Conservation (phyloP, 2,329 filamentous ascomycete genomes). For the Exophiala aquamarina region DNA sequence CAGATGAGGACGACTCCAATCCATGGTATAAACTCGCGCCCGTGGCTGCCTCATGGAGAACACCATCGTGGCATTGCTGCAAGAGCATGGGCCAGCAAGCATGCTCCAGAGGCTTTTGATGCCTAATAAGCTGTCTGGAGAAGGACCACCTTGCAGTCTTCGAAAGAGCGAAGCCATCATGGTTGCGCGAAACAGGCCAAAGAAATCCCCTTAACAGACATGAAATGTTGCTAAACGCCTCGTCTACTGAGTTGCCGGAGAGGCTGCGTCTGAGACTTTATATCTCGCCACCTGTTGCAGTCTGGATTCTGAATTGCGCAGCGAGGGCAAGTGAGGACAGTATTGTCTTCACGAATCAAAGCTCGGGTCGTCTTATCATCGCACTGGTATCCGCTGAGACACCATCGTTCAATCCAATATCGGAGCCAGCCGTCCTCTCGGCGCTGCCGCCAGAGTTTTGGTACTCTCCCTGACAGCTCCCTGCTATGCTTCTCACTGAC, state of each 20-base stretch:
- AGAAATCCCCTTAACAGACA: too few relatives aligned
- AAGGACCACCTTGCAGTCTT: too few relatives aligned
- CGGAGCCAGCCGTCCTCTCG: slow-evolving; percentile 8
- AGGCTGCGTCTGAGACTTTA: not conserved
- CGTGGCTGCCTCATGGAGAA: too few relatives aligned
- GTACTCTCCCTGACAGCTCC: slow-evolving; percentile 1
- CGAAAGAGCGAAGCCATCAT: too few relatives aligned
- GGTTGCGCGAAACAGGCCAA: too few relatives aligned
- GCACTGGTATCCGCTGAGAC: not conserved
- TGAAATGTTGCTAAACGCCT: too few relatives aligned
- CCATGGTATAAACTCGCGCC: too few relatives aligned
- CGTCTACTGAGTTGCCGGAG: not conserved
- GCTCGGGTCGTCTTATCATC: not conserved
- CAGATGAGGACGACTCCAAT: too few relatives aligned
- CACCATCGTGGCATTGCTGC: too few relatives aligned
- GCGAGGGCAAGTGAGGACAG: slow-evolving; percentile 1
- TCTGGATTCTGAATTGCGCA: slow-evolving; percentile 7
- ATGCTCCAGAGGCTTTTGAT: too few relatives aligned
- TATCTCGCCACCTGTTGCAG: slow-evolving; percentile 1
- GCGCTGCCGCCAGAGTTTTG: slow-evolving; percentile 2
- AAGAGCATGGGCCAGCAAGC: too few relatives aligned
- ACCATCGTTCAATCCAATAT: slow-evolving; percentile 11
- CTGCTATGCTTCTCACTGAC: slow-evolving; percentile 7
- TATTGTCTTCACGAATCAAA: slow-evolving; percentile 1
- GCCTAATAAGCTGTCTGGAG: too few relatives aligned